Conservation (phyloP, 768 basidiomycete genomes). For the Naganishia onofrii region DNA sequence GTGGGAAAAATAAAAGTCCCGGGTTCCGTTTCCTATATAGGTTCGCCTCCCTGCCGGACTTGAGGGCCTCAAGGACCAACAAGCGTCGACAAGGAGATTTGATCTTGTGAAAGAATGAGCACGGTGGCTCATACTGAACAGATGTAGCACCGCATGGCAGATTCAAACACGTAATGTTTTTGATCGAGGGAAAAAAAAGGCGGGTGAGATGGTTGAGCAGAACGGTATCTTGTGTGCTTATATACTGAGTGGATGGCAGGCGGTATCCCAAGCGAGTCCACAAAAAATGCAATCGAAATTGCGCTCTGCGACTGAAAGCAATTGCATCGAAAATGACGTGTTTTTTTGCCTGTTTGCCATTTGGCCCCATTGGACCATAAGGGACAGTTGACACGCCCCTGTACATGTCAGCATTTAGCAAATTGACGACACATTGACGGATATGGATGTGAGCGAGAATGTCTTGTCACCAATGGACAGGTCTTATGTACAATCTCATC, state of each 20-base stretch:
- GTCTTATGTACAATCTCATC: too few relatives aligned
- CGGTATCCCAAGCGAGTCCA: neutral
- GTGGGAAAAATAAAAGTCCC: slow-evolving; percentile 10
- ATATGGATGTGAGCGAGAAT: too few relatives aligned
- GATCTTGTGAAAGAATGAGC: slow-evolving; percentile 32
- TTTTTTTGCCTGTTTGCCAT: too few relatives aligned
- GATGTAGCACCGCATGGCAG: slow-evolving; percentile 31
- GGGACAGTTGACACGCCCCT: too few relatives aligned
- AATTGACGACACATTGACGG: too few relatives aligned
- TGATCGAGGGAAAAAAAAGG: slow-evolving; percentile 29
- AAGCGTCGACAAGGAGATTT: slow-evolving; percentile 25
- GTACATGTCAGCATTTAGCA: too few relatives aligned
- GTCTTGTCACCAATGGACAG: too few relatives aligned
- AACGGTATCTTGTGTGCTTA: neutral
- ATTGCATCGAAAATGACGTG: neutral
- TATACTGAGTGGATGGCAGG: neutral
- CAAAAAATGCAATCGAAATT: neutral
- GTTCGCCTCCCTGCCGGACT: slow-evolving; percentile 26
- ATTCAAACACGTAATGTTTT: slow-evolving; percentile 32
- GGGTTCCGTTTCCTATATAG: slow-evolving; percentile 33
- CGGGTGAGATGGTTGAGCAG: neutral
- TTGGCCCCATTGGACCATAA: too few relatives aligned
- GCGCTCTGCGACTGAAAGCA: neutral
- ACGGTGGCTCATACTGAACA: slow-evolving; percentile 25
- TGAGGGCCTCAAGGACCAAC: slow-evolving; percentile 25